Percentiles rank a stretch among this genome's conserved stretches.
Evolutionary conservation across 2,329 filamentous ascomycete genomes (phyloP).

Genomic region (Phaeosphaeria sp.): DNA sequence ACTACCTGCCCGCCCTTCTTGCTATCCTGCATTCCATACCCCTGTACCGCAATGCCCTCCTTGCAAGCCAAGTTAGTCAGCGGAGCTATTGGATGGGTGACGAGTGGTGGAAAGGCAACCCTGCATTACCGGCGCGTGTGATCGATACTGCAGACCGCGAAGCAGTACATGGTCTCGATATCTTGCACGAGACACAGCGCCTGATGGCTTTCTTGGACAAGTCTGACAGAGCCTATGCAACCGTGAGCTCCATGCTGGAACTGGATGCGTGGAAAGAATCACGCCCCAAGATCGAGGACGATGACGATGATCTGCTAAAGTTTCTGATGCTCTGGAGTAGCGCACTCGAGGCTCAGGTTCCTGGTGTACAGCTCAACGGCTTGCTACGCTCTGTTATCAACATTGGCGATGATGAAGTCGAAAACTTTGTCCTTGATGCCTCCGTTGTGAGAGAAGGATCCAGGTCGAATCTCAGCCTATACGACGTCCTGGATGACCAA

Average conservation of each 20-base stretch:
- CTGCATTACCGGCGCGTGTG: conserved; percentile 58
- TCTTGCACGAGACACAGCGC: conserved; percentile 65
- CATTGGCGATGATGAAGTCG: conserved; percentile 30
- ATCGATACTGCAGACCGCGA: conserved; percentile 51
- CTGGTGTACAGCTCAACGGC: conserved; percentile 51
- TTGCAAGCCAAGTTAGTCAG: conserved; percentile 55
- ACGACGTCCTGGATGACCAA: conserved; percentile 60
- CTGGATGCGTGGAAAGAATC: conserved; percentile 47
- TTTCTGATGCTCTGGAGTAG: conserved; percentile 60
- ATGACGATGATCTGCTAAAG: conserved; percentile 49
- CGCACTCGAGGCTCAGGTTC: conserved; percentile 52
- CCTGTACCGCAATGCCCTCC: conserved; percentile 62
- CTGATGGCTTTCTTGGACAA: conserved; percentile 67
- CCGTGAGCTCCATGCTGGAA: conserved; percentile 57
- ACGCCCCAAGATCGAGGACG: conserved; percentile 22
- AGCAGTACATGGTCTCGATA: conserved; percentile 41
- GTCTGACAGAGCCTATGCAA: conserved; percentile 65
- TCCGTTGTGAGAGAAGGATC: conserved; percentile 26
- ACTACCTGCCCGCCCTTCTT: conserved; percentile 64
- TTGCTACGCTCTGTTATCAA: conserved; percentile 53
- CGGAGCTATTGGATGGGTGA: conserved; percentile 61
- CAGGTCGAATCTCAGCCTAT: conserved; percentile 51
- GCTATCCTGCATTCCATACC: conserved; percentile 69
- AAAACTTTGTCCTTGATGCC: conserved; percentile 40
- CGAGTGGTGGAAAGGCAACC: conserved; percentile 68